These are phyloP conservation scores for Cladophialophora psammophila DNA, from an alignment of 2,329 filamentous ascomycete species.

Conservation along the genomic window DNA sequence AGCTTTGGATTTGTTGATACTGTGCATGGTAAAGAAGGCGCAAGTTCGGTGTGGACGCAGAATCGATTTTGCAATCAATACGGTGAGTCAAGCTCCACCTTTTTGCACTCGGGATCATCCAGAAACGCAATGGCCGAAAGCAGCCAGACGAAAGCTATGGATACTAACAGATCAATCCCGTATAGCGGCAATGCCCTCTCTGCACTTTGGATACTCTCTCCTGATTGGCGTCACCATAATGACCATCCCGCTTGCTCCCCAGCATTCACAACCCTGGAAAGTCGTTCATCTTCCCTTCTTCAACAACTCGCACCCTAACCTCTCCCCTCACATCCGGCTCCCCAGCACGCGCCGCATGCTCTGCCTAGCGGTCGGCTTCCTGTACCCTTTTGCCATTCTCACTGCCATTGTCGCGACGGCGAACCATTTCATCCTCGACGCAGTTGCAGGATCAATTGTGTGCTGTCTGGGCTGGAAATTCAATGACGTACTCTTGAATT, in stretches of 20 bases:
- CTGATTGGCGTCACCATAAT: conserved; percentile 74
- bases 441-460: conserved; percentile 71
- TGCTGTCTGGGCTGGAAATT: conserved; percentile 69
- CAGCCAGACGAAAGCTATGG: neutral
- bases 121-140: neutral
- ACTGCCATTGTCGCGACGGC: conserved; percentile 74
- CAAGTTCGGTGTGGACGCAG: conserved; percentile 74
- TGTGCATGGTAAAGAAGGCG: conserved; percentile 63
- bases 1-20: conserved; percentile 67
- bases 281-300: conserved; percentile 43
- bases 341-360: conserved; percentile 60
- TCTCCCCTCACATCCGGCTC: conserved; percentile 48
- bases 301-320: conserved; percentile 40
- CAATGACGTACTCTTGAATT: conserved; percentile 65
- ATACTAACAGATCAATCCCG: conserved; percentile 45
- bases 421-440: conserved; percentile 76
- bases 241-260: conserved; percentile 67
- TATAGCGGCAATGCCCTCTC: conserved; percentile 71
- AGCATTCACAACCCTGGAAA: conserved; percentile 50
- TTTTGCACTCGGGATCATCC: neutral
- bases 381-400: conserved; percentile 71
- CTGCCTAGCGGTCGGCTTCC: conserved; percentile 62
- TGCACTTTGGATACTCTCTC: conserved; percentile 78
- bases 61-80: conserved; percentile 80
- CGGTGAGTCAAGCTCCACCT: conserved; percentile 50